Evolutionary conservation across 345 rosid genomes (phyloP), one percentile per base, ranked within the genome.

Genomic region (Eucalyptus pumila): DNA sequence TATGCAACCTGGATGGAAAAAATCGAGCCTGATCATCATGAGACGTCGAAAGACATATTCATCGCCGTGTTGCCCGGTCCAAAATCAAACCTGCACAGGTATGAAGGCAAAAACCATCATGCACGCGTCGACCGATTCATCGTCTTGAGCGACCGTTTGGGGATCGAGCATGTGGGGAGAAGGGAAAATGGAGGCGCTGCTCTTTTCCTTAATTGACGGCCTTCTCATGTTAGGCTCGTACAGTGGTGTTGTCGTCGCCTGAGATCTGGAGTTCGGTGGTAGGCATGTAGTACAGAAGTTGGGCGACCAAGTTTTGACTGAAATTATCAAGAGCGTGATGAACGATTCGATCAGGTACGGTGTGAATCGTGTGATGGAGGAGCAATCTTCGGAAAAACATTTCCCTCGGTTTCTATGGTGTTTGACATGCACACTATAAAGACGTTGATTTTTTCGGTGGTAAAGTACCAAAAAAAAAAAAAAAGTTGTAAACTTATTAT

Each of bases 401-500:
- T 34, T 34, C 81, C 81, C 81, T 34, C 44, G 10, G 21, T 69
- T 34, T 17, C 69, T 5, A 17, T 17, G 13, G 7, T 0, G 44
- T 34, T 3, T 5, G 44, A 72, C 14, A 1, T 11, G 81, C 13
- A 37, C 14, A 7, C 81, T 19, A 3, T 11, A 12, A 9, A 10
- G 45, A 19, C 37, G 26, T 72, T 19, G 26, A 34, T 6, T 37
- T 23, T 5, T 34, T 19, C 0, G 13, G 30, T 0, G 3, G 30
- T 24, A 56, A 56, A 56, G 12, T 56, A 9, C 27, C 27, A 7
- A 56, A 9, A 50, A 56, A 23, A 56, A 56, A 4, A 0, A 23
- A 23, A 10, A 56, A 23, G 1, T 56, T 0, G 2, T 21, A 9
- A 56, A 56, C 2, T 0, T 56, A 56, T 56, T 56, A 56, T 56